These are phyloP conservation scores for Lithospermum erythrorhizon DNA, from an alignment of 257 asterid species.

Conservation along the genomic window DNA sequence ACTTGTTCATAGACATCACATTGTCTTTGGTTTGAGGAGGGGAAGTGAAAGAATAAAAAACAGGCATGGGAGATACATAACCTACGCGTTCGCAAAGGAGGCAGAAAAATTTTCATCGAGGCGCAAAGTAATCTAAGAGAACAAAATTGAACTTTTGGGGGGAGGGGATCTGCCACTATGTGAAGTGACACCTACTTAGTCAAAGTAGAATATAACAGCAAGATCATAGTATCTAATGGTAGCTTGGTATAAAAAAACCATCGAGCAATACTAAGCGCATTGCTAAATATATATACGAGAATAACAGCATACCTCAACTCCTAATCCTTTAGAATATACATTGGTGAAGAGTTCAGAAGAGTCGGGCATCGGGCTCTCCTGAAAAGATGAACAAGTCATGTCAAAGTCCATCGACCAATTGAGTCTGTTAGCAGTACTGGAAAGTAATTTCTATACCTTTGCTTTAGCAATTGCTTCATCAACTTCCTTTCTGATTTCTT, in stretches of 20 bases:
- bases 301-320: slow-evolving; percentile 60
- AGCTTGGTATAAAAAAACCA: neutral
- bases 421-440: neutral
- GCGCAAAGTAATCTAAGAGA: no score
- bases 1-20: no score
- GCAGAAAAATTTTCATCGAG: no score
- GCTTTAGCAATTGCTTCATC: slow-evolving; percentile 97
- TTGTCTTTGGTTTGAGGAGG: no score
- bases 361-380: slow-evolving; percentile 91
- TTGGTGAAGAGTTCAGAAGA: slow-evolving; percentile 89
- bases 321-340: slow-evolving; percentile 68
- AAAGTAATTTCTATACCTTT: slow-evolving; percentile 39
- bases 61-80: no score
- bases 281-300: neutral
- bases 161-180: no score
- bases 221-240: no score
- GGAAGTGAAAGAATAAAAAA: no score
- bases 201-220: no score
- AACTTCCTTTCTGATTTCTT: slow-evolving; percentile 70
- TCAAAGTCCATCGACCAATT: slow-evolving; percentile 1
- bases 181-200: no score
- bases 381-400: slow-evolving; percentile 19
- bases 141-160: no score
- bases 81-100: no score
- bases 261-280: neutral